phyloP scores from a whole-genome alignment of 2,329 filamentous ascomycete species.

The Trichophyton verrucosum region DNA sequence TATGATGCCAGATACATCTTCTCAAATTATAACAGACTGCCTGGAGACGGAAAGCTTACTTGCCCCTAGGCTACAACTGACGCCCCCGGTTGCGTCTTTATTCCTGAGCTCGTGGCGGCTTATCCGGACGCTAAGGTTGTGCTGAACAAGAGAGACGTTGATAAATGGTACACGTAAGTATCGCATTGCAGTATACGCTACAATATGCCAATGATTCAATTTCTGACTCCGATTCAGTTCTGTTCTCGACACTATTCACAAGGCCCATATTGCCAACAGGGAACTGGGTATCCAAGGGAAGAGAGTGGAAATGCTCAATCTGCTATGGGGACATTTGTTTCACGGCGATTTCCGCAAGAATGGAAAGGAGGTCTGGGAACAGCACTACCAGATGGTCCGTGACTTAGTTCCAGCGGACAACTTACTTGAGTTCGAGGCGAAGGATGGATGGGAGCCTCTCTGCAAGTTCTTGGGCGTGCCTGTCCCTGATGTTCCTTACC shows the following conservation, averaged over 20 bases:
- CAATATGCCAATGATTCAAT: not conserved
- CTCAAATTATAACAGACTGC: not conserved
- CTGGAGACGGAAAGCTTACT: not conserved
- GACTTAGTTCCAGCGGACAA: constrained; percentile 37
- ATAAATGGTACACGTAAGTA: constrained; percentile 41
- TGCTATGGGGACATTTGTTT: not conserved
- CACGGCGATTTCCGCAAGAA: constrained; percentile 48
- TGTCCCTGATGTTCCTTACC: constrained; percentile 26
- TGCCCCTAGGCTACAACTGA: constrained; percentile 49
- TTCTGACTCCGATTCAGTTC: not conserved
- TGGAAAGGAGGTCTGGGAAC: constrained; percentile 49
- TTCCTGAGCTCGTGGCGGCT: constrained; percentile 56
- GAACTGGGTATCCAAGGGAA: not conserved
- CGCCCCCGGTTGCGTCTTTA: constrained; percentile 56
- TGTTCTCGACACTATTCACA: constrained; percentile 1
- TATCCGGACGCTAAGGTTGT: constrained; percentile 63
- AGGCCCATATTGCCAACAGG: not conserved
- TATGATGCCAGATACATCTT: constrained; percentile 8
- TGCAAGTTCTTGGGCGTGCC: constrained; percentile 31
- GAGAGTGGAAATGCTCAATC: not conserved
- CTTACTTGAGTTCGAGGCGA: constrained; percentile 43
- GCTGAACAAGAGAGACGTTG: constrained; percentile 52
- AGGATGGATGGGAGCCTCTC: constrained; percentile 38
- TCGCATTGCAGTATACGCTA: not conserved
- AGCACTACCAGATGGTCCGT: constrained; percentile 44